Evolutionary conservation across 2,329 filamentous ascomycete species (phyloP).

Genomic region (Emericellopsis cladophorae): DNA sequence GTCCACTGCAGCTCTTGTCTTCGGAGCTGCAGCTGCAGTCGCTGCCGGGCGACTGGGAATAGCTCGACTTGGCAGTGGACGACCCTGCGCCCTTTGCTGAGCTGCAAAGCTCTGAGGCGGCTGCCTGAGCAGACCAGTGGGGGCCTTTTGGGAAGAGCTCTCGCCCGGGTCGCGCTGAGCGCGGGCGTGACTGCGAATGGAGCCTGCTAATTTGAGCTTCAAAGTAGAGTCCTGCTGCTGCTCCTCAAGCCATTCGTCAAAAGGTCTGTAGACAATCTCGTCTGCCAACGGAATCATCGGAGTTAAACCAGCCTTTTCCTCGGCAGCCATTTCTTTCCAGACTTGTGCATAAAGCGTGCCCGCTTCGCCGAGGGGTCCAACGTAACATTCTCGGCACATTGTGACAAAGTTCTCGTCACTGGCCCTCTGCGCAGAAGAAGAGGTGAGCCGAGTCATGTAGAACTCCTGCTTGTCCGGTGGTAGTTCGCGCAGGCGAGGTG

Average conservation of each 20-base stretch:
- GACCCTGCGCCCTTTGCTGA: constrained; percentile 47
- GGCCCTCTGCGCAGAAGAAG: constrained; percentile 26
- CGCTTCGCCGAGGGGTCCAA: constrained; percentile 39
- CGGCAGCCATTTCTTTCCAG: constrained; percentile 55
- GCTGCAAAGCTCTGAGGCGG: constrained; percentile 55
- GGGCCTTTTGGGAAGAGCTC: constrained; percentile 16
- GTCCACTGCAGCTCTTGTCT: constrained; percentile 8
- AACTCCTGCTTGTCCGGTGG: constrained; percentile 47
- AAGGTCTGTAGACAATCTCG: constrained; percentile 51
- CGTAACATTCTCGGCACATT: constrained; percentile 44
- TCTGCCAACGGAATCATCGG: constrained; percentile 49
- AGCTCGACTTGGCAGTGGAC: constrained; percentile 15
- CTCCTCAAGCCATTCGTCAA: constrained; percentile 47
- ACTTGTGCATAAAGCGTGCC: constrained; percentile 40
- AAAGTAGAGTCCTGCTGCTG: constrained; percentile 21
- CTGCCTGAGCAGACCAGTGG: constrained; percentile 33
- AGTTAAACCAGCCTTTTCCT: constrained; percentile 53
- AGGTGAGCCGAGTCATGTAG: constrained; percentile 32
- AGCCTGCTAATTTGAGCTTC: background rate
- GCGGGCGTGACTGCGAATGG: too few species aligned
- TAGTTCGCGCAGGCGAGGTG: constrained; percentile 39
- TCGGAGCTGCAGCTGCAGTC: constrained; percentile 6
- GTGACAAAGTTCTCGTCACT: constrained; percentile 40
- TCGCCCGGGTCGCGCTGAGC: background rate
- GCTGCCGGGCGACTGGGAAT: too few species aligned